phyloP scores from a whole-genome alignment of 1,284 basidiomycete genomes.

The Fomes fomentarius region DNA sequence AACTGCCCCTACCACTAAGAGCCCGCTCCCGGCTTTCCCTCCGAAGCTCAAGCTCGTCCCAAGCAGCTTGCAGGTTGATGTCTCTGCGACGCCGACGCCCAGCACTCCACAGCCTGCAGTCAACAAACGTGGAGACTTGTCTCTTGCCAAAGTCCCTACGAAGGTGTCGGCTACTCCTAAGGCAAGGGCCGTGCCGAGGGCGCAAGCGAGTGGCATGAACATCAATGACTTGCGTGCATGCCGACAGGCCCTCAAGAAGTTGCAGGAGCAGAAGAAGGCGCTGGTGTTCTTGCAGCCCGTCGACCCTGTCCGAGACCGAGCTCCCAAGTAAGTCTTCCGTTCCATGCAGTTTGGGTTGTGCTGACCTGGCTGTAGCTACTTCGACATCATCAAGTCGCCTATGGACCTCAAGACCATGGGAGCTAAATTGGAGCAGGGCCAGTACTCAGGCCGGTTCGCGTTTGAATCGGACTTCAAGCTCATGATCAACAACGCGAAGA shows the following conservation, averaged over 20 bases:
- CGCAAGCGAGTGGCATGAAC: constrained; percentile 83
- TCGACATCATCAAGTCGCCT: constrained; percentile 87
- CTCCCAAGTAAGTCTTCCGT: constrained; percentile 73
- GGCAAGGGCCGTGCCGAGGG: constrained; percentile 59
- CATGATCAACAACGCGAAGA: constrained; percentile 88
- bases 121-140: constrained; percentile 17
- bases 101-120: constrained; percentile 15
- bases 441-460: constrained; percentile 84
- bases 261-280: constrained; percentile 74
- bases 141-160: constrained; percentile 36
- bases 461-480: constrained; percentile 90
- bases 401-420: constrained; percentile 95
- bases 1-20: constrained; percentile 44
- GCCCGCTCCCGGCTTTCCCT: constrained; percentile 46
- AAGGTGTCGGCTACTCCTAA: constrained; percentile 28
- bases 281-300: constrained; percentile 85
- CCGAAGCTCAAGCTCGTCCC: constrained; percentile 60
- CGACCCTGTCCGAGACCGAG: constrained; percentile 85
- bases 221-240: constrained; percentile 82
- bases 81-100: constrained; percentile 27
- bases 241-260: constrained; percentile 81
- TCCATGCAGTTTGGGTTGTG: too few species aligned
- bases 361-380: constrained; percentile 63
- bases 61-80: constrained; percentile 32
- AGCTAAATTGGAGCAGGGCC: constrained; percentile 86